Conservation (phyloP, 257 asterid species). For the Capsicum rhomboideum region DNA sequence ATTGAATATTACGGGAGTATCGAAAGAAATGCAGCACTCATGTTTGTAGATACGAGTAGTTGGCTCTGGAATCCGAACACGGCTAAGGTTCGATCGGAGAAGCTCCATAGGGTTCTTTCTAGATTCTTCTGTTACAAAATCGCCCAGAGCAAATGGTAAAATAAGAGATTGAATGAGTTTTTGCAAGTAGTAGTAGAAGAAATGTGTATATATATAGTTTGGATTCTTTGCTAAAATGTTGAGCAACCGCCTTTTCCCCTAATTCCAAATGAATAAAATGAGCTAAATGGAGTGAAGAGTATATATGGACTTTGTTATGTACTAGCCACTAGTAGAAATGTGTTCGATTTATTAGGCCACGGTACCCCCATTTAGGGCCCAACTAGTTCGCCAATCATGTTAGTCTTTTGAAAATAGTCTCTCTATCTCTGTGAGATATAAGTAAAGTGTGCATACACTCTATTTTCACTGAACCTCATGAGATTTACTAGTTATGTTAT, state of each 20-base stretch:
- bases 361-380: too few relatives aligned
- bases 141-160: not conserved
- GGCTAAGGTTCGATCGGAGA: slow-evolving; percentile 78
- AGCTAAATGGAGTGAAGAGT: not conserved
- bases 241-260: not conserved
- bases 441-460: too few relatives aligned
- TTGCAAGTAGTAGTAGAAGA: not conserved
- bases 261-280: not conserved
- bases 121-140: not conserved
- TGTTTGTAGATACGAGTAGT: slow-evolving; percentile 92
- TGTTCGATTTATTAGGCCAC: too few relatives aligned
- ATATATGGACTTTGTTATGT: too few relatives aligned
- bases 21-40: slow-evolving; percentile 92
- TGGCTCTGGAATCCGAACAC: slow-evolving; percentile 94
- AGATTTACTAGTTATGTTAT: too few relatives aligned
- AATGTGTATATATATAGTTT: not conserved
- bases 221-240: not conserved
- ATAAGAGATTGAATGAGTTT: not conserved
- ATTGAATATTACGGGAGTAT: slow-evolving; percentile 61
- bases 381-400: too few relatives aligned
- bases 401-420: too few relatives aligned
- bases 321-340: too few relatives aligned
- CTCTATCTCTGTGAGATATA: too few relatives aligned
- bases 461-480: too few relatives aligned
- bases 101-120: slow-evolving; percentile 50